Evolutionary conservation across 768 basidiomycete genomes (phyloP).

Genomic region (Cyclocybe cylindracea): DNA sequence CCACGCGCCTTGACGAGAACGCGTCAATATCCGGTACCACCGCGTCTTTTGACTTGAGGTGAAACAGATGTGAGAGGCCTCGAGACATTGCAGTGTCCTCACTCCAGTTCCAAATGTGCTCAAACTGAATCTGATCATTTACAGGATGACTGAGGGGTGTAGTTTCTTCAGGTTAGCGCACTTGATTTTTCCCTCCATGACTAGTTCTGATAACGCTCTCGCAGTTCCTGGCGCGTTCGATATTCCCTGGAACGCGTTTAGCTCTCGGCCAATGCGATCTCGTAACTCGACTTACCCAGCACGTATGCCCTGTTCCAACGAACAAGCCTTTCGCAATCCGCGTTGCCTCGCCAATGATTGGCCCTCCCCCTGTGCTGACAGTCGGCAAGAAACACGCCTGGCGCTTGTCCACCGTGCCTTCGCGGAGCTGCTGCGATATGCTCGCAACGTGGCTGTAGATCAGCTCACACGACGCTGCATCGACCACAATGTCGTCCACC

Average conservation of each 20-base stretch:
- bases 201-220: slow-evolving; percentile 65
- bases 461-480: slow-evolving; percentile 53
- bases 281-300: slow-evolving; percentile 55
- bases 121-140: neutral
- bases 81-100: neutral
- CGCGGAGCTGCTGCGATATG: slow-evolving; percentile 58
- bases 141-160: slow-evolving; percentile 18
- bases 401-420: slow-evolving; percentile 49
- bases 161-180: slow-evolving; percentile 57
- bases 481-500: slow-evolving; percentile 73
- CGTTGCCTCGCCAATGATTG: slow-evolving; percentile 68
- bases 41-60: slow-evolving; percentile 1
- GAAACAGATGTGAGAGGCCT: neutral
- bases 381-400: slow-evolving; percentile 81
- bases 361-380: slow-evolving; percentile 58
- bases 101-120: neutral
- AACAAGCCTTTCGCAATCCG: slow-evolving; percentile 61
- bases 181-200: slow-evolving; percentile 64
- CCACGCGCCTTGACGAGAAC: neutral
- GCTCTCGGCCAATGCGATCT: neutral
- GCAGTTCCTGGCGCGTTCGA: slow-evolving; percentile 87
- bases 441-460: slow-evolving; percentile 58
- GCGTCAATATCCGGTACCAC: slow-evolving; percentile 10
- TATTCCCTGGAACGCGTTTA: slow-evolving; percentile 52
- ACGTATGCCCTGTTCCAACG: slow-evolving; percentile 78